A percentile compares a stretch with the other conserved stretches of the same genome.
These are phyloP conservation scores for Pyracantha coccinea DNA, from an alignment of 331 rosid genomes.

Conservation along the genomic window DNA sequence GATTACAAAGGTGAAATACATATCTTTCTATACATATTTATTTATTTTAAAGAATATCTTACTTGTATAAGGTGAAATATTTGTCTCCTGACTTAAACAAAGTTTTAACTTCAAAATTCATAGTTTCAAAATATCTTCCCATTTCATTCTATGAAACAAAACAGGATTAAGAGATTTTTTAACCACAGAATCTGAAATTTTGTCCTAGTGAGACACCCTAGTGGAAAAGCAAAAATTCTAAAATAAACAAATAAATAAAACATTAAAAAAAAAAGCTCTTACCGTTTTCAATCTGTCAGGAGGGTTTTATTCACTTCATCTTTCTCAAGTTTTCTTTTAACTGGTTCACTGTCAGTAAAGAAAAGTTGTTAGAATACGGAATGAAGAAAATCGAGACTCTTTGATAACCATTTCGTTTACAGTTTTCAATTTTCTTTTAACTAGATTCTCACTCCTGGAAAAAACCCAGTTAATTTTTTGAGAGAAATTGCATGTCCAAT, in stretches of 20 bases:
- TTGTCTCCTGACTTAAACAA: conserved; percentile 78
- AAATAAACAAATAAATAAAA: too few species aligned
- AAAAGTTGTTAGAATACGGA: not conserved
- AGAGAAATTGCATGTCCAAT: too few species aligned
- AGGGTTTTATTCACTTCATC: conserved; percentile 25
- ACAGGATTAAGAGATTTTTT: not conserved
- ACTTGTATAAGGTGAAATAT: not conserved
- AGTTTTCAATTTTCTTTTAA: too few species aligned
- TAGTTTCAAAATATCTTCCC: conserved; percentile 37
- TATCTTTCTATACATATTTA: too few species aligned
- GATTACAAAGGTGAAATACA: too few species aligned
- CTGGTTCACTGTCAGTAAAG: conserved; percentile 44
- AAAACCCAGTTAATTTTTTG: too few species aligned
- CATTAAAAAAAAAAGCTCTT: not conserved
- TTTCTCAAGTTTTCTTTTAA: conserved; percentile 39
- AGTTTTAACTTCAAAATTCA: conserved; percentile 35
- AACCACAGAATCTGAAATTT: not conserved
- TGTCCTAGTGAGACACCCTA: not conserved
- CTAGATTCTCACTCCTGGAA: too few species aligned
- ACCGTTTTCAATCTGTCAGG: conserved; percentile 38
- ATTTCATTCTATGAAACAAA: conserved; percentile 30
- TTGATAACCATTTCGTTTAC: too few species aligned
- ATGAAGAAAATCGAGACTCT: not conserved
- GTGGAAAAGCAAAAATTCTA: not conserved
- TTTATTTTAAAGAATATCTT: not conserved